Conservation (phyloP, 768 basidiomycete genomes). For the Phaeotremella fagi region DNA sequence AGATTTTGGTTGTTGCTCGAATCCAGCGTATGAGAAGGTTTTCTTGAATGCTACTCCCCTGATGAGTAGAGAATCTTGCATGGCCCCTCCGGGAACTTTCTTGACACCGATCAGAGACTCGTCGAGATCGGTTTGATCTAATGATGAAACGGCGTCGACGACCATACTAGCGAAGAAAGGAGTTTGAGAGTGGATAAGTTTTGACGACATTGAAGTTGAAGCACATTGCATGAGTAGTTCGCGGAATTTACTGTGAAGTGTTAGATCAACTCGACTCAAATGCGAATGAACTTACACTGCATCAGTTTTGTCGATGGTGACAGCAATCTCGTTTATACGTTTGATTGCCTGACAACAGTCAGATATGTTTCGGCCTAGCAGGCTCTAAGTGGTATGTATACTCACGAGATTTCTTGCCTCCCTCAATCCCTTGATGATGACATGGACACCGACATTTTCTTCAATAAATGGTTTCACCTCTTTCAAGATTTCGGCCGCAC, state of each 20-base stretch:
- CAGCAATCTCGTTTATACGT: slow-evolving; percentile 81
- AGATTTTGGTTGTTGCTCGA: slow-evolving; percentile 95
- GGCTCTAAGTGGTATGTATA: slow-evolving; percentile 4
- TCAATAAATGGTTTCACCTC: slow-evolving; percentile 87
- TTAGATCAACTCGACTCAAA: neutral
- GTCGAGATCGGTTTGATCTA: slow-evolving; percentile 90
- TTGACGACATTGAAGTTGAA: slow-evolving; percentile 99
- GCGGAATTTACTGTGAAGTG: slow-evolving; percentile 68
- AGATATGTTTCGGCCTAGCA: neutral
- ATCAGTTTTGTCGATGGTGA: slow-evolving; percentile 81
- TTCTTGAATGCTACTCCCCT: slow-evolving; percentile 97
- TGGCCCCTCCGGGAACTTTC: slow-evolving; percentile 94
- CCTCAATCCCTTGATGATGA: slow-evolving; percentile 95
- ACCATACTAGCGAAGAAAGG: slow-evolving; percentile 99
- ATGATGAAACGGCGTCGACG: slow-evolving; percentile 86
- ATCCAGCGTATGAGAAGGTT: slow-evolving; percentile 98
- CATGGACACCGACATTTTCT: slow-evolving; percentile 93
- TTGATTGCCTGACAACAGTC: slow-evolving; percentile 62
- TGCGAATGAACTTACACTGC: slow-evolving; percentile 62
- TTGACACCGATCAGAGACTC: slow-evolving; percentile 95
- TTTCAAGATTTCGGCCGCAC: slow-evolving; percentile 85
- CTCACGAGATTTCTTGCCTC: slow-evolving; percentile 78
- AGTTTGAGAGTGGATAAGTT: slow-evolving; percentile 96
- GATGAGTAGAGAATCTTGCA: slow-evolving; percentile 90
- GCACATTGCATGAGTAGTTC: slow-evolving; percentile 94